phyloP scores from a whole-genome alignment of 164 flowering plant species.

The Amborella trichopoda region DNA sequence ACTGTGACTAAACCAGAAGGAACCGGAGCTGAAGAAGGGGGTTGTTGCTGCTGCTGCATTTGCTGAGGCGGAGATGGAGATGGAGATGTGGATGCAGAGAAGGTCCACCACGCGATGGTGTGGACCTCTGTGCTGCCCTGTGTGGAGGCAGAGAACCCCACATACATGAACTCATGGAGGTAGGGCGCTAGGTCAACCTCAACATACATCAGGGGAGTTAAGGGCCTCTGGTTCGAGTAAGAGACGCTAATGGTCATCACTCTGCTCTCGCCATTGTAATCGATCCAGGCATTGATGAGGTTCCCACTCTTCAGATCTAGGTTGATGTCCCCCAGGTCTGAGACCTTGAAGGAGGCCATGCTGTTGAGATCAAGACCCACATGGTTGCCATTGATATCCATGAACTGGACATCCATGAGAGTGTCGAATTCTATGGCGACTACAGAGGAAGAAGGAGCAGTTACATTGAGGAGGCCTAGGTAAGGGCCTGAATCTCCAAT shows the following conservation, averaged over 20 bases:
- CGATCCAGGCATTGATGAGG: conserved; percentile 73
- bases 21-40: conserved; percentile 15
- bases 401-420: conserved; percentile 77
- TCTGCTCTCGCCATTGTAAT: conserved; percentile 39
- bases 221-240: conserved; percentile 59
- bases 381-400: conserved; percentile 83
- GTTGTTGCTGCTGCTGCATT: conserved; percentile 2
- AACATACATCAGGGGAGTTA: conserved; percentile 33
- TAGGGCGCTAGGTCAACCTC: conserved; percentile 32
- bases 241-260: conserved; percentile 40
- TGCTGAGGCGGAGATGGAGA: conserved; percentile 1
- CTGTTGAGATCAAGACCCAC: conserved; percentile 74
- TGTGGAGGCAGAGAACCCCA: conserved; percentile 85
- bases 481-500: conserved; percentile 69
- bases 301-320: conserved; percentile 74
- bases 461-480: conserved; percentile 31
- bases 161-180: conserved; percentile 64
- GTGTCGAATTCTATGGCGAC: conserved; percentile 93
- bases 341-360: conserved; percentile 45
- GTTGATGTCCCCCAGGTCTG: conserved; percentile 38
- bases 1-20: not conserved
- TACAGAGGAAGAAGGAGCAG: conserved; percentile 16
- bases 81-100: conserved; percentile 26
- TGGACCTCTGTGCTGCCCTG: conserved; percentile 94
- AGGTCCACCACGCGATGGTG: conserved; percentile 87